Evolutionary conservation across 2,329 filamentous ascomycete genomes (phyloP), one percentile per base, ranked within the genome.

Genomic region (Scedosporium aurantiacum): DNA sequence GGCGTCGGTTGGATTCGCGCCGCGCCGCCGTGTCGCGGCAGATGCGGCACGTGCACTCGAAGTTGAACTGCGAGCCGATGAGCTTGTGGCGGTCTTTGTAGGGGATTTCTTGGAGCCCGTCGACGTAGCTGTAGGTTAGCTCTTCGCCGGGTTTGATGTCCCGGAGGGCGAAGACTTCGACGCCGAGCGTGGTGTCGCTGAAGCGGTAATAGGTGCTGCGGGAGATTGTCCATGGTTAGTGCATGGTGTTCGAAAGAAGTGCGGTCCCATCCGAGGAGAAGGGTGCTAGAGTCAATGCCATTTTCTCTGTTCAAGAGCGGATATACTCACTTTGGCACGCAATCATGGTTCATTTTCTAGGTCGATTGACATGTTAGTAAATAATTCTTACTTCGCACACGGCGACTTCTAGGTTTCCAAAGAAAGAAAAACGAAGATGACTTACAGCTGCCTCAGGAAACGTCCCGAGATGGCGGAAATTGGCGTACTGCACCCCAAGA

Each of bases 301-400:
- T 37, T 37, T 1, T 10, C 43, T 23, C 43, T 12, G 3, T 7
- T 7, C 43, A 18, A 47, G 12, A 59, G 25, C 40, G 5, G n/a
- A 16, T 16, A 25, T 40, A 23, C 60, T 61, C 32, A 63, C 61
- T 63, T 63, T 55, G 61, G 41, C 8, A 37, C 40, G 45, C 61
- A 63, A 27, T 58, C 54, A 32, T 63, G 61, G 54, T 63, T 63
- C 27, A 58, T 55, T 60, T 59, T 60, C 61, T 63, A 23, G n/a
- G n/a, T 25, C 4, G 37, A n/a, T n/a, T n/a, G 37, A 1, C 16
- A 54, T 18, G 56, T 58, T 25, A 58, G 56, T 40, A 23, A 23
- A 60, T 27, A n/a, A 12, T 40, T n/a, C 21, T 8, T 27, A n/a
- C 5, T 40, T n/a, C 21, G 4, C 37, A 12, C 7, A 10, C 21